phyloP scores from a whole-genome alignment of 2,329 filamentous ascomycete species.

The Blastomyces gilchristii region DNA sequence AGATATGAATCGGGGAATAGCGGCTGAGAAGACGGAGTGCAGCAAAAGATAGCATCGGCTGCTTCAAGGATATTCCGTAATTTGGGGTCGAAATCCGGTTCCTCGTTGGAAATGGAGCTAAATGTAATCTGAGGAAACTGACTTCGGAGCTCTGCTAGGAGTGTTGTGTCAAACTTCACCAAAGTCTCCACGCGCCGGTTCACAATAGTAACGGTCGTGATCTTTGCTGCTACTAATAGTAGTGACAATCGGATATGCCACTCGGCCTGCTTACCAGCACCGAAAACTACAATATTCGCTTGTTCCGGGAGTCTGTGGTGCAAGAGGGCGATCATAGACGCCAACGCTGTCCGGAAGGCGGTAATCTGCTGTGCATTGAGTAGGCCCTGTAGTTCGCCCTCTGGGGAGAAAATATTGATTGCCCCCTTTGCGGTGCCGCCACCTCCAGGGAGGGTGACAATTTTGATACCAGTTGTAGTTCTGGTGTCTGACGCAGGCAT shows the following conservation, averaged over 20 bases:
- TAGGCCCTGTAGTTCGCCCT: slow-evolving; percentile 55
- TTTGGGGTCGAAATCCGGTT: slow-evolving; percentile 34
- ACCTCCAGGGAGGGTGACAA: slow-evolving; percentile 51
- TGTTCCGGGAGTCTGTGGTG: slow-evolving; percentile 28
- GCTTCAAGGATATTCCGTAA: slow-evolving; percentile 23
- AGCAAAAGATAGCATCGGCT: slow-evolving; percentile 41
- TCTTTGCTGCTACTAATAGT: slow-evolving; percentile 36
- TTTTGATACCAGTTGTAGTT: slow-evolving; percentile 58
- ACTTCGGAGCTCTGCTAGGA: slow-evolving; percentile 26
- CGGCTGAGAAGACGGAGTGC: slow-evolving; percentile 37
- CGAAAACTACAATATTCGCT: slow-evolving; percentile 38
- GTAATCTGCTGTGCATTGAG: slow-evolving; percentile 66
- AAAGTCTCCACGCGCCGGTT: slow-evolving; percentile 57
- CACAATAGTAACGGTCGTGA: slow-evolving; percentile 63
- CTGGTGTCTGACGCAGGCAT: slow-evolving; percentile 58
- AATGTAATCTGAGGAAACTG: slow-evolving; percentile 28
- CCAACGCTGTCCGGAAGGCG: slow-evolving; percentile 68
- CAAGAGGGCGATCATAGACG: slow-evolving; percentile 55
- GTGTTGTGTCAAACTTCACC: slow-evolving; percentile 29
- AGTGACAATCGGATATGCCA: slow-evolving; percentile 42
- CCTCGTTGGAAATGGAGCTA: slow-evolving; percentile 17
- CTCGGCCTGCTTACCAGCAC: slow-evolving; percentile 41
- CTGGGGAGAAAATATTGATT: slow-evolving; percentile 56
- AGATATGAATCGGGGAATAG: slow-evolving; percentile 35
- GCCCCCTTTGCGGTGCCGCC: slow-evolving; percentile 48